These are phyloP conservation scores for Penicillium crystallinum DNA, from an alignment of 495 filamentous ascomycete genomes.

Conservation along the genomic window DNA sequence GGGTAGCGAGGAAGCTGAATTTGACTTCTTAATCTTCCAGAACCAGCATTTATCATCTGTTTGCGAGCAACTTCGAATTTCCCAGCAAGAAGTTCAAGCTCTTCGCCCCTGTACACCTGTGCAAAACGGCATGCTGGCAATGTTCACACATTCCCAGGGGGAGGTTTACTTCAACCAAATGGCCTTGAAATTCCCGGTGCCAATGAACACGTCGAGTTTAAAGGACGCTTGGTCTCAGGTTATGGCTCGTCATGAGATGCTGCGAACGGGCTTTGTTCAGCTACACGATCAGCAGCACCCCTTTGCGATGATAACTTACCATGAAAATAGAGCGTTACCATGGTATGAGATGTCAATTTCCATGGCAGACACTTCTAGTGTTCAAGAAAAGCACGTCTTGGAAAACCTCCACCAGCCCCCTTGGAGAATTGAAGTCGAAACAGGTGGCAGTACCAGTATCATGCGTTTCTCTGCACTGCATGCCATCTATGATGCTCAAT, in stretches of 20 bases:
- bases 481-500: conserved; percentile 73
- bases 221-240: conserved; percentile 51
- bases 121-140: conserved; percentile 76
- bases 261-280: conserved; percentile 66
- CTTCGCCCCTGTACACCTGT: conserved; percentile 54
- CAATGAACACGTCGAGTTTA: conserved; percentile 48
- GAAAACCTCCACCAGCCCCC: conserved; percentile 40
- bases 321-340: conserved; percentile 29
- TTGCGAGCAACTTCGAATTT: conserved; percentile 15
- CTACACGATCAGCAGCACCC: conserved; percentile 41
- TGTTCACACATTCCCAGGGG: conserved; percentile 59
- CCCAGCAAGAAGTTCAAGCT: conserved; percentile 16
- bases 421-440: conserved; percentile 41
- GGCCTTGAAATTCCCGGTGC: conserved; percentile 47
- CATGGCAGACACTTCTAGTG: conserved; percentile 9
- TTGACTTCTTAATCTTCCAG: conserved; percentile 39
- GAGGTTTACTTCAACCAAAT: conserved; percentile 81
- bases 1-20: conserved; percentile 9
- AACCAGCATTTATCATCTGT: conserved; percentile 52
- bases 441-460: conserved; percentile 9
- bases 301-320: conserved; percentile 64
- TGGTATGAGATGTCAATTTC: conserved; percentile 31
- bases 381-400: conserved; percentile 18
- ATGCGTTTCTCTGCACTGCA: conserved; percentile 60
- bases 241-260: conserved; percentile 58